Evolutionary conservation across 495 filamentous ascomycete genomes (phyloP).

Genomic region (Penicillium coffeae): DNA sequence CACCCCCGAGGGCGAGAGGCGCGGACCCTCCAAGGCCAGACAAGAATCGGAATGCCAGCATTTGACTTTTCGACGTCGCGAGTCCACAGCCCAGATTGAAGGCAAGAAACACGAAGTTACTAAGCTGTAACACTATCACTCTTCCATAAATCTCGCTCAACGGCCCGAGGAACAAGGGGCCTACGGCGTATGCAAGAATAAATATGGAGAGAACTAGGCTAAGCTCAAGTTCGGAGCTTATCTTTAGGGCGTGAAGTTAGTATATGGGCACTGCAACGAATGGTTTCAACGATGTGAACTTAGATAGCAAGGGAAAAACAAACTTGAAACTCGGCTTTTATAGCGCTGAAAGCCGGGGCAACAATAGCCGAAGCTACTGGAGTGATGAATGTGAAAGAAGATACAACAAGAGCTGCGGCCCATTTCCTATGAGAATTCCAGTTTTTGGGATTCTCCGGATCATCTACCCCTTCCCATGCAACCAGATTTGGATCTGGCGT

Average conservation of each 20-base stretch:
- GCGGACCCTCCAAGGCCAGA: conserved; percentile 44
- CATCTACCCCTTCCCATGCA: conserved; percentile 28
- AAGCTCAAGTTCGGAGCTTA: conserved; percentile 40
- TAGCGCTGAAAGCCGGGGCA: conserved; percentile 53
- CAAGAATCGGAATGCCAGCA: conserved; percentile 55
- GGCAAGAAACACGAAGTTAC: conserved; percentile 51
- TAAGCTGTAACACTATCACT: conserved; percentile 44
- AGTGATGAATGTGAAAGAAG: conserved; percentile 15
- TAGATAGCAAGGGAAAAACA: no score
- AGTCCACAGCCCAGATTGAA: conserved; percentile 47
- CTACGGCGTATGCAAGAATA: conserved; percentile 44
- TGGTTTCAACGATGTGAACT: no score
- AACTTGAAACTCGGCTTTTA: no score
- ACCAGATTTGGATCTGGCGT: no score
- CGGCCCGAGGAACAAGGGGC: conserved; percentile 53
- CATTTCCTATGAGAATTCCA: conserved; percentile 30
- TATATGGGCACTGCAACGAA: no score
- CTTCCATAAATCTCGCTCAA: conserved; percentile 60
- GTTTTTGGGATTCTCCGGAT: conserved; percentile 31
- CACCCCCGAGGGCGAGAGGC: conserved; percentile 22
- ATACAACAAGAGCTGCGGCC: conserved; percentile 7
- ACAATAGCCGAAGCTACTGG: conserved; percentile 60
- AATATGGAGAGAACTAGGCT: conserved; percentile 51
- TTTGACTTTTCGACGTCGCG: conserved; percentile 38
- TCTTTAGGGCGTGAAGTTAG: conserved; percentile 57